phyloP scores from a whole-genome alignment of 139 green algal species.

The Haematococcus sp. region DNA sequence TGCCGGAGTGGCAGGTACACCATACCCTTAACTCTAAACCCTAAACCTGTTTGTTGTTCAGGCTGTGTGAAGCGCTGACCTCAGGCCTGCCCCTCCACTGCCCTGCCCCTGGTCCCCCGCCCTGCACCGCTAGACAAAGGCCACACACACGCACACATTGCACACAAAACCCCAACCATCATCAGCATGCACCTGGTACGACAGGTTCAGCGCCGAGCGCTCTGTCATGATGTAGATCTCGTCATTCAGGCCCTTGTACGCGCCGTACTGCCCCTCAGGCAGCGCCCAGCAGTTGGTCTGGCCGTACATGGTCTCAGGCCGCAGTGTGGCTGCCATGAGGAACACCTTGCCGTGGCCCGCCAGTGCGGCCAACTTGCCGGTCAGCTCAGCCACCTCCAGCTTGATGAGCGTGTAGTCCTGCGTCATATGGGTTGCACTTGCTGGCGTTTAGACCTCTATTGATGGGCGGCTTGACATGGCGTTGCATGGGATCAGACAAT shows the following conservation, averaged over 20 bases:
- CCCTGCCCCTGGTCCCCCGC: background rate
- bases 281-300: constrained; percentile 99
- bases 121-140: background rate
- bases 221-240: constrained; percentile 91
- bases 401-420: constrained; percentile 99
- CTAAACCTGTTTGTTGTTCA: background rate
- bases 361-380: constrained; percentile 52
- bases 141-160: too few species aligned
- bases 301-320: constrained; percentile 99
- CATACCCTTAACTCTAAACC: too few species aligned
- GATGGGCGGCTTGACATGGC: too few species aligned
- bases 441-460: too few species aligned
- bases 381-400: constrained; percentile 85
- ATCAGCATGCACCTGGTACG: constrained; percentile 72
- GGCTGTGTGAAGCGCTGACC: too few species aligned
- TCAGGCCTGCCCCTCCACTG: background rate
- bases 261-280: constrained; percentile 93
- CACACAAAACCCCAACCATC: too few species aligned
- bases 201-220: constrained; percentile 89
- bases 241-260: constrained; percentile 70
- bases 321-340: constrained; percentile 92
- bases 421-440: too few species aligned
- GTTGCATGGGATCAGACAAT: too few species aligned
- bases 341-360: constrained; percentile 73
- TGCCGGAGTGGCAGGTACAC: too few species aligned